A percentile compares a stretch with the other conserved stretches of the same genome.
Conservation (phyloP, 2,329 filamentous ascomycete genomes). For the Cercospora brassicicola region DNA sequence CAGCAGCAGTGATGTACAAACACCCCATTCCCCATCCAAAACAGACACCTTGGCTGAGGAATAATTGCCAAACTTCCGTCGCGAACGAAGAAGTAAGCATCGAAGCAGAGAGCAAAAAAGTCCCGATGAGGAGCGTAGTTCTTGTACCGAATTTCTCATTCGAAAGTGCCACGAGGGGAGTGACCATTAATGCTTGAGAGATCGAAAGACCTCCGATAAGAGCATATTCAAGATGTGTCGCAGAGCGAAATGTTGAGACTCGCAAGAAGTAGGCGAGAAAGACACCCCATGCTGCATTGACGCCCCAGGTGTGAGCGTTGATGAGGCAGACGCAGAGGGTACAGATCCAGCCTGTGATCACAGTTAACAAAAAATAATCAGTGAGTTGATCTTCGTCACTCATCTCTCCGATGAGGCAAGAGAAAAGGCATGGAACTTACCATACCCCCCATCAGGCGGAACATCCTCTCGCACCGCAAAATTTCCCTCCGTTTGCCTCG, state of each 20-base stretch:
- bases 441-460: conserved; percentile 61
- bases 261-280: conserved; percentile 72
- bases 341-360: conserved; percentile 47
- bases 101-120: conserved; percentile 60
- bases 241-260: conserved; percentile 59
- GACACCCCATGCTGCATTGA: conserved; percentile 58
- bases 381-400: no score
- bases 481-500: conserved; percentile 16
- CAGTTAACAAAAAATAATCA: no score
- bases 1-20: conserved; percentile 66
- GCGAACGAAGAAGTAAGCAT: conserved; percentile 70
- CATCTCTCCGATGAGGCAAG: no score
- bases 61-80: conserved; percentile 68
- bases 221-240: conserved; percentile 66
- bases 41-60: conserved; percentile 69
- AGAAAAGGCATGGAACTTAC: neutral
- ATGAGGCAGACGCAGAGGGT: conserved; percentile 46
- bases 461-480: conserved; percentile 37
- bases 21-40: conserved; percentile 75
- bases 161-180: conserved; percentile 63
- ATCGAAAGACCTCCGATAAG: conserved; percentile 72
- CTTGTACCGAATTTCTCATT: conserved; percentile 63
- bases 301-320: conserved; percentile 49
- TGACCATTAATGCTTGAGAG: conserved; percentile 62
- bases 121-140: conserved; percentile 63